Conservation (phyloP, 2,329 filamentous ascomycete species). For the Xenoacremonium recifei region DNA sequence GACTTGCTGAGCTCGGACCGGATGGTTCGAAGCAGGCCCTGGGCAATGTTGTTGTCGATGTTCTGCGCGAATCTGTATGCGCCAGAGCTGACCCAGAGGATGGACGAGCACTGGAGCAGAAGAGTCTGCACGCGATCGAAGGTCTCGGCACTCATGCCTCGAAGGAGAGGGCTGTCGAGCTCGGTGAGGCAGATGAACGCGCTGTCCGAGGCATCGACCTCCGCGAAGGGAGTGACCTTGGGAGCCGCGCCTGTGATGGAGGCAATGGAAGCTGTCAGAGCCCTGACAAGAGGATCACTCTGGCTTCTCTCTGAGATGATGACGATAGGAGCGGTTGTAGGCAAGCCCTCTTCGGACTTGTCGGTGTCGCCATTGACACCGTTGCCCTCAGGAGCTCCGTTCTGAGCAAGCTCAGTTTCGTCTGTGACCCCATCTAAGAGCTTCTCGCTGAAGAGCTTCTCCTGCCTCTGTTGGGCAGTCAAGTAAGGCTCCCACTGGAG, state of each 20-base stretch:
- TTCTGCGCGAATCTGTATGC: conserved; percentile 35
- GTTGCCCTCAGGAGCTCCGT: no score
- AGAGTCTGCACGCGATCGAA: conserved; percentile 38
- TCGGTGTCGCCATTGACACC: conserved; percentile 1
- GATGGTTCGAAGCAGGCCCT: conserved; percentile 44
- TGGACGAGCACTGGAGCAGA: conserved; percentile 32
- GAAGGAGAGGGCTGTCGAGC: conserved; percentile 42
- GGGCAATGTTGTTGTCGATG: conserved; percentile 43
- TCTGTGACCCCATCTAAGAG: background rate
- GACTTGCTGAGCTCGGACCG: conserved; percentile 45
- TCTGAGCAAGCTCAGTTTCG: background rate
- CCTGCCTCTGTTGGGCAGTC: conserved; percentile 1
- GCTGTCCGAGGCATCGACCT: conserved; percentile 10
- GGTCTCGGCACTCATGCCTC: conserved; percentile 34
- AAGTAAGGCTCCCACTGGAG: conserved; percentile 44
- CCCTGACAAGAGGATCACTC: conserved; percentile 15
- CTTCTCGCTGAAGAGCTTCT: background rate
- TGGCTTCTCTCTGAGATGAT: conserved; percentile 22
- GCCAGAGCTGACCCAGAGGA: conserved; percentile 41
- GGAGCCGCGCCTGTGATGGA: conserved; percentile 18
- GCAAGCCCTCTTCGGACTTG: background rate
- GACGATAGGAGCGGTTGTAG: conserved; percentile 15
- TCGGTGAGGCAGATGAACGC: conserved; percentile 42
- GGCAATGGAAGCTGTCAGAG: conserved; percentile 20
- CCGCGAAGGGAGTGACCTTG: conserved; percentile 15